Evolutionary conservation across 2,329 filamentous ascomycete genomes (phyloP).

Genomic region (Neofusicoccum umdonicola): DNA sequence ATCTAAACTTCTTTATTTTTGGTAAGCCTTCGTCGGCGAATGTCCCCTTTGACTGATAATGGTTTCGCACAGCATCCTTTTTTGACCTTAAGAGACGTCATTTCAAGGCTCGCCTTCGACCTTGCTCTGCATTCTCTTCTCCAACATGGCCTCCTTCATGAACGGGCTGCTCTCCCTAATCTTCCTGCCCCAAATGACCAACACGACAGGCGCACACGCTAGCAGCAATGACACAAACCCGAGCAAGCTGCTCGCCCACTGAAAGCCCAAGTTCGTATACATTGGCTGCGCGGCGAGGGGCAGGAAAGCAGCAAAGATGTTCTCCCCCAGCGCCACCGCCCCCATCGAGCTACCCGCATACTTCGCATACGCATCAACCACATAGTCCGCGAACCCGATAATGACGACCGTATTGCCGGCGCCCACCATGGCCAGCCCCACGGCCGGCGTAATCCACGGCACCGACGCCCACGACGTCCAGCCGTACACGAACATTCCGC

Average conservation of each 20-base stretch:
- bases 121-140: neutral
- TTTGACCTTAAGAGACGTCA: too few relatives aligned
- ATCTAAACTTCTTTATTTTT: too few relatives aligned
- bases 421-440: slow-evolving; percentile 49
- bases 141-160: slow-evolving; percentile 31
- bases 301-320: slow-evolving; percentile 48
- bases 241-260: slow-evolving; percentile 50
- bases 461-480: slow-evolving; percentile 47
- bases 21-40: too few relatives aligned
- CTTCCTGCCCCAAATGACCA: slow-evolving; percentile 42
- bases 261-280: slow-evolving; percentile 49
- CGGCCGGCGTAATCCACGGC: slow-evolving; percentile 48
- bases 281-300: slow-evolving; percentile 48
- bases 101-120: too few relatives aligned
- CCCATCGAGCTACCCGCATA: slow-evolving; percentile 52
- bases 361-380: slow-evolving; percentile 50
- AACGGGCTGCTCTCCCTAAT: slow-evolving; percentile 42
- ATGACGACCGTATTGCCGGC: slow-evolving; percentile 51
- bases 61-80: too few relatives aligned
- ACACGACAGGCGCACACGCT: slow-evolving; percentile 45
- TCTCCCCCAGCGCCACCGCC: slow-evolving; percentile 50
- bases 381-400: slow-evolving; percentile 47
- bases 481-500: slow-evolving; percentile 52
- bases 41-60: too few relatives aligned
- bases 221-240: slow-evolving; percentile 45